Evolutionary conservation across 2,329 filamentous ascomycete species (phyloP), one percentile per base, ranked within the genome.

Genomic region (Penicillium sp.): DNA sequence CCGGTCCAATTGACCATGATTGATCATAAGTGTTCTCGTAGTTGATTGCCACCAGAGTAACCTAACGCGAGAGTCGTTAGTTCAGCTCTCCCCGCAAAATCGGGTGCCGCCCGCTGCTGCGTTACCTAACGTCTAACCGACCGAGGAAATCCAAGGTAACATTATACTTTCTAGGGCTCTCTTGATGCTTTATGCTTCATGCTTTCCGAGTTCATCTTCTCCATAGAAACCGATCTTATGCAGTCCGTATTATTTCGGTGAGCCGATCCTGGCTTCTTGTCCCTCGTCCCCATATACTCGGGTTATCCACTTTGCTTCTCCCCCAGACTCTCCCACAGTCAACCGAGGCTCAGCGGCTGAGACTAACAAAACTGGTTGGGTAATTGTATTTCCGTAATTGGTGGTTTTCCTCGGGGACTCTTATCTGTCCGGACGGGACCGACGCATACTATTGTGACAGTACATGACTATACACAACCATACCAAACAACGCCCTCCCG

Each of bases 391-490:
- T 46, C 40, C 33, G 51, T 60, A 16, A 42, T 7, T n/a, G 2
- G 1, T 13, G 8, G 37, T 58, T 65, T 57, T 35, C 55, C 55
- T 48, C 55, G 61, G 58, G 10, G 55, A 55, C 30, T 8, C 3
- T 7, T 13, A 2, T 26, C 40, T 13, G 5, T n/a, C 37, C 61
- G 62, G 55, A 45, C 63, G 60, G 58, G 60, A 54, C 62, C 60
- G 62, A 61, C 30, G 52, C 53, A 37, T 26, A 5, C 3, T 8
- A 25, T 14, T 30, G 58, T 63, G 52, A 61, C 58, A 35, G 22
- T n/a, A 38, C 35, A 52, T 65, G 40, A 63, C 61, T 33, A 40
- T 61, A 63, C 52, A 19, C 55, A 37, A 52, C 53, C 56, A 53
- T 11, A 59, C 43, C 46, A 28, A 40, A 57, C 55, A 26, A n/a